A percentile compares a stretch with the other conserved stretches of the same genome.
Conservation (phyloP, 2,329 filamentous ascomycete genomes). For the Arthrocladium fulminans region DNA sequence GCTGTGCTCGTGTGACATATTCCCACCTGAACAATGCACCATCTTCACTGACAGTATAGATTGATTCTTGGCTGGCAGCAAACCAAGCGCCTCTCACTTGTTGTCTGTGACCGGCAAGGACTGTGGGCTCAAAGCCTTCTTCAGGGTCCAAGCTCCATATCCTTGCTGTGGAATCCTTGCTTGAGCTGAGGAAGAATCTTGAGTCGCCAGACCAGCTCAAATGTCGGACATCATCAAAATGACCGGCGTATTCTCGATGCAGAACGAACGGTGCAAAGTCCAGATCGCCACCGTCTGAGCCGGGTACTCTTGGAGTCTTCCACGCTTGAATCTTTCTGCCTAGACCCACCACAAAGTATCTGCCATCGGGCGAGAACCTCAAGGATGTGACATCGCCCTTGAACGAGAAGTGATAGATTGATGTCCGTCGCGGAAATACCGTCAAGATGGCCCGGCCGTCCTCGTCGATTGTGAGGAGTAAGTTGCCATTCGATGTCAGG, state of each 20-base stretch:
- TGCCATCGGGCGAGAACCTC: constrained; percentile 81
- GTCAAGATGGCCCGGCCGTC: constrained; percentile 90
- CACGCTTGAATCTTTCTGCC: constrained; percentile 88
- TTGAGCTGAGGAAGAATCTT: constrained; percentile 84
- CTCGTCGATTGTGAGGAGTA: constrained; percentile 87
- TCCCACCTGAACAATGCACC: constrained; percentile 94
- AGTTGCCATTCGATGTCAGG: constrained; percentile 80
- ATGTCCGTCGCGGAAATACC: constrained; percentile 74
- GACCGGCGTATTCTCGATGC: constrained; percentile 75
- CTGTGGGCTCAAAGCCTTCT: constrained; percentile 80
- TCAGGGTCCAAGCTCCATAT: constrained; percentile 91
- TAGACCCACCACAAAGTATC: constrained; percentile 80
- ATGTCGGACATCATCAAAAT: constrained; percentile 77
- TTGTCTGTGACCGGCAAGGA: constrained; percentile 83
- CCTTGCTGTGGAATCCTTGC: constrained; percentile 82
- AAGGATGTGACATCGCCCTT: constrained; percentile 72
- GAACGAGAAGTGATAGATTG: constrained; percentile 94
- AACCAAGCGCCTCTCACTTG: constrained; percentile 94
- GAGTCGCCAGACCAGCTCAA: constrained; percentile 97
- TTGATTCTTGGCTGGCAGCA: constrained; percentile 83
- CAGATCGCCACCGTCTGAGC: constrained; percentile 70
- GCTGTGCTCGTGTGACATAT: constrained; percentile 57
- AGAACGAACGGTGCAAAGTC: constrained; percentile 93
- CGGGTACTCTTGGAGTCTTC: constrained; percentile 87
- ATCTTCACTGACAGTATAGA: constrained; percentile 94